Evolutionary conservation across 148 eudicot species (phyloP).

Genomic region (Vaccinium darrowii): DNA sequence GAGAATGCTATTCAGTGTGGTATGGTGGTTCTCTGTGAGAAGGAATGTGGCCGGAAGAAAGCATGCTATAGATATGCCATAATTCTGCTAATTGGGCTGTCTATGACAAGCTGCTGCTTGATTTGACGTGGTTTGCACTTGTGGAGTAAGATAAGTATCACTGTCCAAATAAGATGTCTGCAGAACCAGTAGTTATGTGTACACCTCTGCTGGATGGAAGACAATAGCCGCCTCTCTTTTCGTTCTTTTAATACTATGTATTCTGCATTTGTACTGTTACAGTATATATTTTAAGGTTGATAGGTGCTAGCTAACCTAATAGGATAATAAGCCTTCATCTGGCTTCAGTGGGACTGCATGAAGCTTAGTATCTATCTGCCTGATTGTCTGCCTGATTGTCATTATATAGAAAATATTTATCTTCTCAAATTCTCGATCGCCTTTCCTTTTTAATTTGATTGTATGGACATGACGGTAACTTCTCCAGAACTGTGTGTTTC

Average conservation of each 20-base stretch:
- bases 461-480: not conserved
- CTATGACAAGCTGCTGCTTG: not conserved
- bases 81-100: not conserved
- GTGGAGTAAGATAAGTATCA: not conserved
- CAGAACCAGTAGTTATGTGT: not conserved
- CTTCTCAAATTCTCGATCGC: not conserved
- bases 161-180: not conserved
- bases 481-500: not conserved
- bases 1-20: constrained; percentile 20
- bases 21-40: constrained; percentile 20
- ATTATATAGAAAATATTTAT: not conserved
- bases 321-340: not conserved
- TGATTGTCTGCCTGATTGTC: constrained; percentile 3
- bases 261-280: not conserved
- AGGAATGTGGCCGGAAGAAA: constrained; percentile 4
- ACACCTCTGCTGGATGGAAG: not conserved
- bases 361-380: not conserved
- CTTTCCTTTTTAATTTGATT: not conserved
- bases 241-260: not conserved
- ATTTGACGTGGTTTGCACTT: not conserved
- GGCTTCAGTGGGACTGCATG: not conserved
- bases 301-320: not conserved
- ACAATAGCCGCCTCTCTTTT: not conserved
- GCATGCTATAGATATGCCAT: constrained; percentile 8
- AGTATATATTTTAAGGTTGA: not conserved